phyloP scores from a whole-genome alignment of 441 rosid genomes.

The Populus hybrid region DNA sequence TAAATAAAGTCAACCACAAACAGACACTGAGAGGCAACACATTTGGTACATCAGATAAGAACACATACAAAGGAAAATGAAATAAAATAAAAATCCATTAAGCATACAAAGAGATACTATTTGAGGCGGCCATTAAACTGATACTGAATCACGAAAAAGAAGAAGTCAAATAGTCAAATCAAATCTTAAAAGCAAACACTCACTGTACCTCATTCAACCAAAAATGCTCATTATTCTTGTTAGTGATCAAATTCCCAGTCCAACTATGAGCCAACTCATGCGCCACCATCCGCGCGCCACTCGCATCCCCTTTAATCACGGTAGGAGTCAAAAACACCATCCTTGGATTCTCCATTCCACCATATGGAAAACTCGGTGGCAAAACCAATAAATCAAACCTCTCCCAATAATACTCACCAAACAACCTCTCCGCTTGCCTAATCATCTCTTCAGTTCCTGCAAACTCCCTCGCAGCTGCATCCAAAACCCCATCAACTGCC shows the following conservation, averaged over 20 bases:
- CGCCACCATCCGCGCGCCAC: slow-evolving; percentile 92
- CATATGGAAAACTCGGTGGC: slow-evolving; percentile 96
- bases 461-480: slow-evolving; percentile 74
- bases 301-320: slow-evolving; percentile 82
- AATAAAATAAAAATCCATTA: background rate
- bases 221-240: slow-evolving; percentile 80
- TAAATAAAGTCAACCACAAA: background rate
- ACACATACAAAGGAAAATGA: background rate
- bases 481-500: slow-evolving; percentile 44
- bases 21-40: background rate
- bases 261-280: slow-evolving; percentile 98
- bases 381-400: slow-evolving; percentile 82
- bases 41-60: background rate
- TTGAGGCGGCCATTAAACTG: background rate
- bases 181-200: background rate
- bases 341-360: slow-evolving; percentile 96
- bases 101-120: background rate
- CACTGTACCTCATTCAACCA: slow-evolving; percentile 85
- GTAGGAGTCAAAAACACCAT: slow-evolving; percentile 93
- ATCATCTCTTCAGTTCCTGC: slow-evolving; percentile 88
- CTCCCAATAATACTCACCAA: slow-evolving; percentile 86
- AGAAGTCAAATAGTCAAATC: background rate
- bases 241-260: slow-evolving; percentile 94
- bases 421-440: slow-evolving; percentile 73
- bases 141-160: background rate